These are phyloP conservation scores for Taiozyma sp. DNA, from an alignment of 1,139 yeast species.

Conservation along the genomic window DNA sequence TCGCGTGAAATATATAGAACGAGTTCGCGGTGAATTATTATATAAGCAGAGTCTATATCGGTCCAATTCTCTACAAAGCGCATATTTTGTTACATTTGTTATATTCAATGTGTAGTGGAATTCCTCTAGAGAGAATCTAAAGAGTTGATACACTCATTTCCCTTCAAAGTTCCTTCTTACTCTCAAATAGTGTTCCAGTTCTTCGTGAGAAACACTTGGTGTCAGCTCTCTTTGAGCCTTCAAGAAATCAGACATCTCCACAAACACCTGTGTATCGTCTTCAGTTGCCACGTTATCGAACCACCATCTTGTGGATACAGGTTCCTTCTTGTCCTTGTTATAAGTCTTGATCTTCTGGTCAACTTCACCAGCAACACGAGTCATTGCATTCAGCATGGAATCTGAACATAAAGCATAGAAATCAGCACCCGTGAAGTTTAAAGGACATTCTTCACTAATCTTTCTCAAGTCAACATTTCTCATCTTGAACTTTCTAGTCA, in stretches of 20 bases:
- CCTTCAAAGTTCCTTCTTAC: conserved; percentile 75
- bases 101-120: too few relatives aligned
- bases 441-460: conserved; percentile 74
- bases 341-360: conserved; percentile 56
- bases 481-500: conserved; percentile 77
- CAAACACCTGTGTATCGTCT: conserved; percentile 65
- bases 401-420: conserved; percentile 94
- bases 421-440: conserved; percentile 94
- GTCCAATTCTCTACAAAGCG: too few relatives aligned
- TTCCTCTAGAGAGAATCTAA: too few relatives aligned
- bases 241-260: conserved; percentile 64
- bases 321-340: conserved; percentile 33
- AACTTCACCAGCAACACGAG: conserved; percentile 72
- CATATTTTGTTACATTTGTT: too few relatives aligned
- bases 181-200: conserved; percentile 70
- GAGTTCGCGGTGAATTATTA: not conserved
- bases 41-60: too few relatives aligned
- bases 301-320: conserved; percentile 78
- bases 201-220: conserved; percentile 88
- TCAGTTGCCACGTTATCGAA: conserved; percentile 75
- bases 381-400: conserved; percentile 94
- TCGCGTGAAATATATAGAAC: not conserved
- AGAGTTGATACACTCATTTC: not conserved
- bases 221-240: conserved; percentile 66
- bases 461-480: conserved; percentile 51